A percentile compares a stretch with the other conserved stretches of the same genome.
Evolutionary conservation across 768 basidiomycete species (phyloP).

Genomic region (Clitopilus hobsonii): DNA sequence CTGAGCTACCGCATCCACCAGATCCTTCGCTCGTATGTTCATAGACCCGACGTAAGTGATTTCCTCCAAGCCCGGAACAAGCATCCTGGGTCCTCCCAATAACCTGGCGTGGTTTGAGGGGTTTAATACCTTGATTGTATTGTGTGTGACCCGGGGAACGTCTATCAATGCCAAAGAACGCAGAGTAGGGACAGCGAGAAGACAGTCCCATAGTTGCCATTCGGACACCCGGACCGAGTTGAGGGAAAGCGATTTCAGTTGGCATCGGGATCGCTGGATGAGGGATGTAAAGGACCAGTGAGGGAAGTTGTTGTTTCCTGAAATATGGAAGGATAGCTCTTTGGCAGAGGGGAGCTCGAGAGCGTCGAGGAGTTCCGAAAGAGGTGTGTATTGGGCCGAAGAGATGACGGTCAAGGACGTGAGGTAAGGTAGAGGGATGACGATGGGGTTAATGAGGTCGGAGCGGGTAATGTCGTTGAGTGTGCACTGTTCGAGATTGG

Average conservation of each 20-base stretch:
- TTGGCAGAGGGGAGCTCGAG: conserved; percentile 8
- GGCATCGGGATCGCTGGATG: conserved; percentile 11
- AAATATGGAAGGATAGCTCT: conserved; percentile 12
- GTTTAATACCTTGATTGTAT: conserved; percentile 10
- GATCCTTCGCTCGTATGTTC: not conserved
- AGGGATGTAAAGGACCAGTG: conserved; percentile 16
- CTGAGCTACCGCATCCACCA: not conserved
- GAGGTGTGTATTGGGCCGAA: conserved; percentile 9
- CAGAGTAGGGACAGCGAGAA: conserved; percentile 10
- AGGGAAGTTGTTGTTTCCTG: conserved; percentile 12
- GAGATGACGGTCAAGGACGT: conserved; percentile 12
- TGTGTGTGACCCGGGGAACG: conserved; percentile 10
- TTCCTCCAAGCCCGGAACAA: not conserved
- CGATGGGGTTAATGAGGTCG: conserved; percentile 14
- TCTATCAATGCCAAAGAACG: conserved; percentile 8
- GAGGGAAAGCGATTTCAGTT: conserved; percentile 10
- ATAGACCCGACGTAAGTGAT: not conserved
- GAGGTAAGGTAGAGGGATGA: conserved; percentile 9
- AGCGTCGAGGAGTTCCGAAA: conserved; percentile 16
- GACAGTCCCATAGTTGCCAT: conserved; percentile 13
- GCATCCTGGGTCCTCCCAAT: not conserved
- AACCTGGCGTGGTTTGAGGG: conserved; percentile 6
- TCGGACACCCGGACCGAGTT: conserved; percentile 12
- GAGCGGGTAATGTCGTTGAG: conserved; percentile 15
- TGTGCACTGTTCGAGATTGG: conserved; percentile 11